Base-by-base conservation (phyloP, 495 filamentous ascomycete species). In the Penicillium maclennaniae region DNA sequence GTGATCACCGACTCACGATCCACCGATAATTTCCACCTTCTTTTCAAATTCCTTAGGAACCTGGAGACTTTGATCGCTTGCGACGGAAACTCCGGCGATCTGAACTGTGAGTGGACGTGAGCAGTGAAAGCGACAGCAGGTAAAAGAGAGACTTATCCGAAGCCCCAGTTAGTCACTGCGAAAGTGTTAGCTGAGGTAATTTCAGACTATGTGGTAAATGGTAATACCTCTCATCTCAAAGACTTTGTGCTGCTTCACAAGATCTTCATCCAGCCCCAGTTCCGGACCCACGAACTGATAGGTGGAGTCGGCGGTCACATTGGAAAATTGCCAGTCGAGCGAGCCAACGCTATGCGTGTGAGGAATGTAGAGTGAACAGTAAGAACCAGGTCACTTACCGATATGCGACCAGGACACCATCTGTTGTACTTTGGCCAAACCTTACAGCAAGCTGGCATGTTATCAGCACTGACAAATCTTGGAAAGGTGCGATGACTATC, bases 21-120 rank as follows among this genome's bases (percentile, higher is more conserved):
- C 86, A 1, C 85, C 85, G 49, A 89, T 86, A 40, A 87, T 73
- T 55, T 89, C 84, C 38, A 89, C 80, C 1, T 75, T 80, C 40
- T 75, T 78, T 14, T 55, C 51, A 51, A 75, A 76, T 36, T 75
- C 69, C 0, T 78, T 75, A 16, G 83, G 61, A 54, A 80, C 78
- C 60, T 79, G 61, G 1, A 87, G 64, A 21, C 69, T 67, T 20
- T 75, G 73, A 5, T 71, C 73, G 5, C 66, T 55, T 3, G 69
- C 73, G 1, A 83, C 73, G 42, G 85, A 82, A 0, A 85, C 77
- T 21, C 67, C 66, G 17, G 70, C 65, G 37, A 87, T 77, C 59
- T 87, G 84, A 10, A 87, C 74, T 43, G 69, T 72, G 49, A 42
- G 17, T 43, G 6, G 44, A 51, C 55, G 14, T 62, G 50, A 49